A percentile compares a stretch with the other conserved stretches of the same genome.
These are phyloP conservation scores for Aquilaria yunnanensis DNA, from an alignment of 345 rosid genomes.

Conservation along the genomic window DNA sequence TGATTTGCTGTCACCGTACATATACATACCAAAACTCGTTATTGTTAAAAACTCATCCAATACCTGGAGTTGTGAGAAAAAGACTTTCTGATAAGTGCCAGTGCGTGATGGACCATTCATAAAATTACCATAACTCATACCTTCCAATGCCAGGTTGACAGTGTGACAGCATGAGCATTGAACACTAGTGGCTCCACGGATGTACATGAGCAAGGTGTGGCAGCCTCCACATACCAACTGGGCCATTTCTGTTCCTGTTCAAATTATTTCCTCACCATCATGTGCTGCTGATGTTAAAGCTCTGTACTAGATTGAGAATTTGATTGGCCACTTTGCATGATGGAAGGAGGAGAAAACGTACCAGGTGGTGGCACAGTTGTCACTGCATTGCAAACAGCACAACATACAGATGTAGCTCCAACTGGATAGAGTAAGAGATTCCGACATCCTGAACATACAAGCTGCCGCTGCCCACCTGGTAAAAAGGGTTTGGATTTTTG, in stretches of 20 bases:
- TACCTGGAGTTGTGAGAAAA: background rate
- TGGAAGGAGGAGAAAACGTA: conserved; percentile 15
- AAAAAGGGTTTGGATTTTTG: conserved; percentile 9
- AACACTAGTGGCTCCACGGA: conserved; percentile 97
- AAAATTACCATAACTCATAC: conserved; percentile 18
- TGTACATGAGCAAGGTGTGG: conserved; percentile 92
- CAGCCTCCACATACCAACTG: conserved; percentile 99
- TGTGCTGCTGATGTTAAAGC: background rate
- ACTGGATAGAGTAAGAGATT: conserved; percentile 86
- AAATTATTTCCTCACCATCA: background rate
- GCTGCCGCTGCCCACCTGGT: conserved; percentile 72
- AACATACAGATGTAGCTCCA: conserved; percentile 94
- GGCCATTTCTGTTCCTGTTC: conserved; percentile 93
- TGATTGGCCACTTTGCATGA: background rate
- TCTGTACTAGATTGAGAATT: background rate
- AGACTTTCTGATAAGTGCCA: background rate
- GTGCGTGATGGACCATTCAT: background rate
- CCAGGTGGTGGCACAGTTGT: conserved; percentile 97
- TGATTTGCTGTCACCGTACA: conserved; percentile 62
- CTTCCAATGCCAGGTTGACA: conserved; percentile 86
- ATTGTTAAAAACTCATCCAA: background rate
- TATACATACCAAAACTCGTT: no score
- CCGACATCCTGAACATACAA: conserved; percentile 96
- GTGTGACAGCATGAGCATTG: conserved; percentile 98
- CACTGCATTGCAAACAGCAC: conserved; percentile 99